Evolutionary conservation across 2,329 filamentous ascomycete species (phyloP), one percentile per base, ranked within the genome.

Genomic region (Dactylellina parvicollis): DNA sequence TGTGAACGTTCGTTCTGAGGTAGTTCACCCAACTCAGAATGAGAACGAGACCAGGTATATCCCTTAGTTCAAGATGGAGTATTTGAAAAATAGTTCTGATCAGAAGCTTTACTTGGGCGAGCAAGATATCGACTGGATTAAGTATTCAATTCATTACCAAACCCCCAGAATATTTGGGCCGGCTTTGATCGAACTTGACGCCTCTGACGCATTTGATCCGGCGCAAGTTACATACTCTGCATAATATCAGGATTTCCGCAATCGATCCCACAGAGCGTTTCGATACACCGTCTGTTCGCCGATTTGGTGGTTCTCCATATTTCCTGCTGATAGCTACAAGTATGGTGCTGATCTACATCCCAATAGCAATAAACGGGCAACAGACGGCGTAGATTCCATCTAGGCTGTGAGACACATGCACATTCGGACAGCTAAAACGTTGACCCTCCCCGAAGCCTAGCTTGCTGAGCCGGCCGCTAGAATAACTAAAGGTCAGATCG

Each of bases 341-440:
- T 44, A 44, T 7, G 0, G n/a, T 12, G 28, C 12, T 28, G 57
- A 71, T 71, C 66, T 40, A 18, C 42, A 47, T 32, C 10, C 24
- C 49, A 52, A 72, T 60, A 59, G 47, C 34, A 59, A 28, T 22
- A 32, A 44, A 20, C 44, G 32, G 52, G 59, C 20, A 59, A 65
- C 36, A 10, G 28, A 22, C 47, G 34, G 20, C 5, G 49, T 32
- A 14, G 32, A 38, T 55, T 30, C 18, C 34, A 49, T 50, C 49
- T 71, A 71, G 66, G 66, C 66, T 71, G 66, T 62, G 40, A 71
- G 66, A 71, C 49, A 71, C 14, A 32, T 52, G 22, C 40, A 32
- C 32, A 56, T 12, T 28, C 30, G 38, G 30, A 42, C 34, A 36
- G 22, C 36, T 22, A 49, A 10, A 42, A 9, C 5, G 8, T 16